Percentiles rank a stretch among this genome's conserved stretches.
Conservation (phyloP, 768 basidiomycete species). For the Leccinellum rugosiceps region DNA sequence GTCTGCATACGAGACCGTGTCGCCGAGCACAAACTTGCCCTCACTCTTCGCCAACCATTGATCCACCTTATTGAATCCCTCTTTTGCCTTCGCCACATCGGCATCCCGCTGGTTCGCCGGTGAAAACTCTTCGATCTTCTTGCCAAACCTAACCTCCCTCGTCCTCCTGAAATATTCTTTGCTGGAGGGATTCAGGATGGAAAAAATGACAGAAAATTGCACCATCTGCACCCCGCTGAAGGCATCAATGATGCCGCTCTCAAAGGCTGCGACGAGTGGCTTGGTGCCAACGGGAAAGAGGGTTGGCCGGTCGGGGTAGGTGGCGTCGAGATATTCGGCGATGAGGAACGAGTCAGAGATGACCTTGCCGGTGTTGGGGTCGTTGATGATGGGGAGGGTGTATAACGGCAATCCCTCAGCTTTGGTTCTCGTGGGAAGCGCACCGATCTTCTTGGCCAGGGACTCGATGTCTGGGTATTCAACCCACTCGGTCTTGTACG, state of each 20-base stretch:
- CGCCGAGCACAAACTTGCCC: constrained; percentile 36
- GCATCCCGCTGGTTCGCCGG: constrained; percentile 31
- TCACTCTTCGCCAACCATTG: constrained; percentile 28
- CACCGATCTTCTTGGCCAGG: constrained; percentile 32
- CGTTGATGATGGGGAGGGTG: constrained; percentile 42
- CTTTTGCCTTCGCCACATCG: constrained; percentile 28
- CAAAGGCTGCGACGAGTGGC: constrained; percentile 41
- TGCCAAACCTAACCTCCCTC: constrained; percentile 31
- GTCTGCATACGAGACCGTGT: constrained; percentile 35
- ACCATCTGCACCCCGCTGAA: constrained; percentile 9
- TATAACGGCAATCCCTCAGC: constrained; percentile 32
- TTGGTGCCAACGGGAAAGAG: constrained; percentile 41
- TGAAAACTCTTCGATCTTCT: constrained; percentile 35
- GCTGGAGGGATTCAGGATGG: constrained; percentile 27
- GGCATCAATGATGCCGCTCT: constrained; percentile 12
- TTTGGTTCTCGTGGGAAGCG: constrained; percentile 28
- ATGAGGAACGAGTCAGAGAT: too few relatives aligned
- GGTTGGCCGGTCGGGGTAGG: constrained; percentile 33
- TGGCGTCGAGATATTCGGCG: constrained; percentile 44
- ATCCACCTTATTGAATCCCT: constrained; percentile 24
- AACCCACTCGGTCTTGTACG: constrained; percentile 44
- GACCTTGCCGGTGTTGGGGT: constrained; percentile 33
- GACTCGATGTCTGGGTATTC: constrained; percentile 41
- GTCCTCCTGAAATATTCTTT: constrained; percentile 33
- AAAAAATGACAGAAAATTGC: constrained; percentile 13